phyloP scores from a whole-genome alignment of 768 basidiomycete species.

The Termitomyces sp. region DNA sequence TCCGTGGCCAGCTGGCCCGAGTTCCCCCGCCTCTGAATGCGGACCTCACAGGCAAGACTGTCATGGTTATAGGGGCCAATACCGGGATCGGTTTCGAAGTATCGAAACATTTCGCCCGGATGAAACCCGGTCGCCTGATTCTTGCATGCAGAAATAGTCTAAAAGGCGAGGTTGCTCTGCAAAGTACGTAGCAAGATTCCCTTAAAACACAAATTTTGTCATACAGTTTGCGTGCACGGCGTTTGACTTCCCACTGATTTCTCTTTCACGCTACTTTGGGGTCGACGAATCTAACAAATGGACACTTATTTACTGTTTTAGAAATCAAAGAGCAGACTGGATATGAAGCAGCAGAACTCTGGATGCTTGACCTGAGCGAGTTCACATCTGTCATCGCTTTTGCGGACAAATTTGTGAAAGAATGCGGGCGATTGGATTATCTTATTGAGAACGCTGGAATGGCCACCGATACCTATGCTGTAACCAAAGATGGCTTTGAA shows the following conservation, averaged over 20 bases:
- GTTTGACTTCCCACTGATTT: neutral
- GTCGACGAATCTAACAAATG: neutral
- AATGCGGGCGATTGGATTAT: conserved; percentile 32
- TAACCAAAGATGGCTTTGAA: conserved; percentile 42
- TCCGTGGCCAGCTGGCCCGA: conserved; percentile 15
- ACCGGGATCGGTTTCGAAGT: conserved; percentile 45
- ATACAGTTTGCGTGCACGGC: too few relatives aligned
- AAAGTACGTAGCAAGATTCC: conserved; percentile 21
- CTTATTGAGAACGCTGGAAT: conserved; percentile 41
- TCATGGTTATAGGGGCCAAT: conserved; percentile 47
- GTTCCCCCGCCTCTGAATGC: conserved; percentile 24
- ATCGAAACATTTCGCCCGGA: conserved; percentile 37
- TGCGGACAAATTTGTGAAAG: conserved; percentile 25
- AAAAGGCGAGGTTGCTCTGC: conserved; percentile 29
- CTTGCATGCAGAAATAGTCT: conserved; percentile 30
- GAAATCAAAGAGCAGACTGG: conserved; percentile 26
- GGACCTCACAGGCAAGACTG: conserved; percentile 38
- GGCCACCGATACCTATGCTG: neutral
- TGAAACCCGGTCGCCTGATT: conserved; percentile 35
- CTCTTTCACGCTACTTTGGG: neutral
- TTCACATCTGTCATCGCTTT: conserved; percentile 37
- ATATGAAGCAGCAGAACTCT: conserved; percentile 28
- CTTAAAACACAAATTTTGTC: too few relatives aligned
- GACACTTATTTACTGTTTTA: neutral
- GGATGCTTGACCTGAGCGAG: conserved; percentile 35